phyloP scores from a whole-genome alignment of 306 rosid genomes.

The Vigna angularis region DNA sequence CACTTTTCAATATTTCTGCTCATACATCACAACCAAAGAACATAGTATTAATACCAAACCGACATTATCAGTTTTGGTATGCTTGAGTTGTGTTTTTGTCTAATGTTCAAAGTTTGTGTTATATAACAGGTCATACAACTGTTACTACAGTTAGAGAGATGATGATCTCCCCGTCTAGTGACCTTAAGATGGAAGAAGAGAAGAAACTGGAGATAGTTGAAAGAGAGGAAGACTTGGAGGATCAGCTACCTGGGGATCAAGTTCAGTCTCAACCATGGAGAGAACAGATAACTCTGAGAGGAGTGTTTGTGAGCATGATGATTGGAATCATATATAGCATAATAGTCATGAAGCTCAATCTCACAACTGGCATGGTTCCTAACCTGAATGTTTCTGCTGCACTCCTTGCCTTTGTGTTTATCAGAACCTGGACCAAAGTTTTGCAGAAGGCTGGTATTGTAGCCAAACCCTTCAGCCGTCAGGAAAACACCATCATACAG shows the following conservation, averaged over 20 bases:
- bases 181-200: conserved; percentile 33
- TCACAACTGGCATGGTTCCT: conserved; percentile 87
- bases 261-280: conserved; percentile 62
- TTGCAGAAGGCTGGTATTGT: conserved; percentile 65
- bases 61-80: not conserved
- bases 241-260: conserved; percentile 36
- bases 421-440: conserved; percentile 76
- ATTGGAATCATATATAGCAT: conserved; percentile 76
- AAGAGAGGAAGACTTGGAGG: conserved; percentile 43
- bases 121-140: not conserved
- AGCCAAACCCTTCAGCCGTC: conserved; percentile 83
- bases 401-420: conserved; percentile 74
- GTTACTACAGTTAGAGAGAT: not conserved
- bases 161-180: conserved; percentile 38
- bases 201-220: conserved; percentile 40
- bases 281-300: conserved; percentile 77
- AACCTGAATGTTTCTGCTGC: conserved; percentile 91
- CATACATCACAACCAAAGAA: not conserved
- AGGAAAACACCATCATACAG: conserved; percentile 93
- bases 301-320: conserved; percentile 71
- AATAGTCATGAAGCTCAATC: conserved; percentile 90
- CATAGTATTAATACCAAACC: conserved; percentile 8
- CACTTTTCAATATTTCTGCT: not conserved
- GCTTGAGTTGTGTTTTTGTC: conserved; percentile 29
- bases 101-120: conserved; percentile 26